Base-by-base conservation (phyloP, 371 early-diverging fungal species). In the Rhizomucor pusillus region DNA sequence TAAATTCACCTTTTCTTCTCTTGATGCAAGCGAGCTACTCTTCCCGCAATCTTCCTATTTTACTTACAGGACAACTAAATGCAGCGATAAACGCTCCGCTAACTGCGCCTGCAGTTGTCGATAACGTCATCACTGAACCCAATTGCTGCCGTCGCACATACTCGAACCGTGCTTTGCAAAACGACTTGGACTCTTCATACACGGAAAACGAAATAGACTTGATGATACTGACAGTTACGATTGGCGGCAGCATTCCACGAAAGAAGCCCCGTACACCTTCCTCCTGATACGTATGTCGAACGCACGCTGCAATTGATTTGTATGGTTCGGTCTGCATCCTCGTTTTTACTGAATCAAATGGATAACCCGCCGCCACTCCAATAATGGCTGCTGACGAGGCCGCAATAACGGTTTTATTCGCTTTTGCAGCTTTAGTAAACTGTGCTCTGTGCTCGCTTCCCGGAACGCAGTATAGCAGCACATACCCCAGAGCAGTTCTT, bases 301-400 rank as follows among this genome's bases (percentile, higher is more conserved):
- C 81, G 57, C 92, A 91, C 13, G 73, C 77, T 54, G 61, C 62
- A 40, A 91, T 81, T 13, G 87, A 87, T 40, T 75, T 73, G 60
- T 89, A 91, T 29, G 81, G 75, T 51, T 85, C 81, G 3, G 91
- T 88, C 67, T 91, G 92, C 85, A 90, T 86, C 50, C 91, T 69
- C 11, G 90, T 90, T 62, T 91, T 91, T 23, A 91, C 71, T 10
- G 89, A 88, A 63, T 91, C 91, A 67, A 91, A 90, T 71, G 85
- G 85, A 57, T 79, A 85, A 13, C 83, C 83, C 40, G 77, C 79
- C 22, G 80, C 51, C 13, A 85, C 83, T 52, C 85, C 81, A 24
- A 78, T 78, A 11, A 85, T 75, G 18, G 83, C 85, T 11, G 83
- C 85, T 16, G 79, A 64, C 16, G 82, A 82, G 18, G 85, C 85